phyloP scores from a whole-genome alignment of 306 rosid species.

The Corylus avellana region DNA sequence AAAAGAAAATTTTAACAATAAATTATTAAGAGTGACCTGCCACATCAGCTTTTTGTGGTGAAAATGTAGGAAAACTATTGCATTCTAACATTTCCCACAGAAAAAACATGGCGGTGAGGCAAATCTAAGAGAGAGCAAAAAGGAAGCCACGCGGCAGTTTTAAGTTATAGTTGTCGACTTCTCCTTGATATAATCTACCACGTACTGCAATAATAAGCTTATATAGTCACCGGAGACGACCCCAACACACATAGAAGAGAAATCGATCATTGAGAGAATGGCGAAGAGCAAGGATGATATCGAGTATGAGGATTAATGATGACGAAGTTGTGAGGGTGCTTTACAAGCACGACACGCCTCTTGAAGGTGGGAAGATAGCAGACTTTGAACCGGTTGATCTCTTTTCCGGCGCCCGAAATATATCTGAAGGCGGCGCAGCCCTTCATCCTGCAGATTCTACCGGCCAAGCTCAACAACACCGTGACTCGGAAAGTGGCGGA shows the following conservation, averaged over 20 bases:
- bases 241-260: no score
- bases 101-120: no score
- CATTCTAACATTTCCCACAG: no score
- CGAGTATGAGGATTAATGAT: slow-evolving; percentile 37
- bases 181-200: background rate
- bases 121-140: no score
- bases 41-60: no score
- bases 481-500: background rate
- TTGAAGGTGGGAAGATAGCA: slow-evolving; percentile 68
- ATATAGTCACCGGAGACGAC: background rate
- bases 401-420: slow-evolving; percentile 41
- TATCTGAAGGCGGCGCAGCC: slow-evolving; percentile 15
- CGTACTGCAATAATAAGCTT: background rate
- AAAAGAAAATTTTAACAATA: no score
- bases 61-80: no score
- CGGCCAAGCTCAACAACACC: slow-evolving; percentile 29
- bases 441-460: slow-evolving; percentile 11
- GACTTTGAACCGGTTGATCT: slow-evolving; percentile 56
- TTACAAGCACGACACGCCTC: slow-evolving; percentile 59
- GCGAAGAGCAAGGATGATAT: slow-evolving; percentile 60
- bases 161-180: background rate
- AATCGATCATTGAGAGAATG: slow-evolving; percentile 21
- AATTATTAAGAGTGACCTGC: no score
- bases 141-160: no score
- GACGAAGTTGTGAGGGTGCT: slow-evolving; percentile 58